These are phyloP conservation scores for Alternaria sp. DNA, from an alignment of 2,329 filamentous ascomycete species.

Conservation along the genomic window DNA sequence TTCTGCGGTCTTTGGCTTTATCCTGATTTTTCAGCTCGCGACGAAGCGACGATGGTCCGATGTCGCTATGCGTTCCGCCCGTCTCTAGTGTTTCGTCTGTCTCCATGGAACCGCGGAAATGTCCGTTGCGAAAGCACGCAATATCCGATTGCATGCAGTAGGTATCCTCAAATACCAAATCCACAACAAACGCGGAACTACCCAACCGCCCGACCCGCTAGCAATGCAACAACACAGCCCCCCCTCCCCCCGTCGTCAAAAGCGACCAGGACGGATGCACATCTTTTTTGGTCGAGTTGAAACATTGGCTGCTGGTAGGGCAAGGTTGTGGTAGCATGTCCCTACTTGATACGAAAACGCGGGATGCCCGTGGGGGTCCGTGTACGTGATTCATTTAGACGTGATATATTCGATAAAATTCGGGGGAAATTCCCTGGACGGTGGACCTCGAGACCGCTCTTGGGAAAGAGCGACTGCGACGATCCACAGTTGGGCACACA, in stretches of 20 bases:
- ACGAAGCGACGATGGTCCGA: conserved; percentile 7
- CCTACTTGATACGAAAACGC: conserved; percentile 25
- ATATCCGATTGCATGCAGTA: conserved; percentile 11
- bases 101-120: conserved; percentile 25
- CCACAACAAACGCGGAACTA: conserved; percentile 15
- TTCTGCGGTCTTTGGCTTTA: conserved; percentile 8
- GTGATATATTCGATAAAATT: conserved; percentile 28
- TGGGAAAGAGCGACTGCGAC: conserved; percentile 7
- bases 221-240: conserved; percentile 14
- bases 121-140: conserved; percentile 5
- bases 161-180: conserved; percentile 1
- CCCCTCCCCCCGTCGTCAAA: not conserved
- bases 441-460: not conserved
- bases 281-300: conserved; percentile 14
- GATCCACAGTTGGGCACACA: conserved; percentile 28
- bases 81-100: not conserved
- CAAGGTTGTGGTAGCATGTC: conserved; percentile 22
- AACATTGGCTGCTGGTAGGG: conserved; percentile 14
- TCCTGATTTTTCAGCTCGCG: conserved; percentile 6
- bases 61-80: conserved; percentile 7
- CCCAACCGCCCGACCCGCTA: conserved; percentile 23
- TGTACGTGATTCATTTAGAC: conserved; percentile 44
- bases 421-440: conserved; percentile 13
- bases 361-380: conserved; percentile 37
- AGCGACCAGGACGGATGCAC: conserved; percentile 12